Evolutionary conservation across 345 rosid genomes (phyloP).

Genomic region (Cardiospermum halicacabum): DNA sequence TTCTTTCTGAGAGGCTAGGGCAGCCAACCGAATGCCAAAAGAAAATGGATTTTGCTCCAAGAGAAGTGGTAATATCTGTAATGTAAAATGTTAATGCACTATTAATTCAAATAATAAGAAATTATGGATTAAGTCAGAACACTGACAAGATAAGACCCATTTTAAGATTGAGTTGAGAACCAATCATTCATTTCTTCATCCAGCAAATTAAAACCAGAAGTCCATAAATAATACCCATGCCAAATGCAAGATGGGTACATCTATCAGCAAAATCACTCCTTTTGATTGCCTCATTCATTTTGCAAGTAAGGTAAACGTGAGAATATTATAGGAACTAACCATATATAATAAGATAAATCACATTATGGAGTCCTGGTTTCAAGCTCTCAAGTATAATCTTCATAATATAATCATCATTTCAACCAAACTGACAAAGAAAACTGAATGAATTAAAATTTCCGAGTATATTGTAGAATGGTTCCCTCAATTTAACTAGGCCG

Average conservation of each 20-base stretch:
- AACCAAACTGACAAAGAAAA: neutral
- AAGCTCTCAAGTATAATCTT: too few relatives aligned
- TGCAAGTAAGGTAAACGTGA: neutral
- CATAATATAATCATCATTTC: too few relatives aligned
- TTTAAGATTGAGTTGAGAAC: neutral
- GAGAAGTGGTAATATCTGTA: conserved; percentile 25
- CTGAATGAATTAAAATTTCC: too few relatives aligned
- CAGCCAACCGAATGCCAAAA: conserved; percentile 27
- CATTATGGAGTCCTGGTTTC: too few relatives aligned
- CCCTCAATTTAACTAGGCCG: neutral
- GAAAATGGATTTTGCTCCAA: conserved; percentile 27
- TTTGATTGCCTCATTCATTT: neutral
- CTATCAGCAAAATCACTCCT: neutral
- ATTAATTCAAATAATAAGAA: neutral
- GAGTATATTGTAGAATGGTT: neutral
- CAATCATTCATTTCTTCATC: neutral
- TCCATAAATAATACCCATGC: neutral
- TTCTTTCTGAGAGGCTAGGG: conserved; percentile 33
- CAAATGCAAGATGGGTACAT: neutral
- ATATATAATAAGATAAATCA: too few relatives aligned
- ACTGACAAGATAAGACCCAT: neutral
- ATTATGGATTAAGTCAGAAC: neutral
- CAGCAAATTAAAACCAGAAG: neutral
- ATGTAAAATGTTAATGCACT: neutral
- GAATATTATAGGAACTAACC: too few relatives aligned